Percentiles rank a stretch among this genome's conserved stretches.
These are phyloP conservation scores for Penicillium vulpinum DNA, from an alignment of 2,329 filamentous ascomycete species.

Conservation along the genomic window DNA sequence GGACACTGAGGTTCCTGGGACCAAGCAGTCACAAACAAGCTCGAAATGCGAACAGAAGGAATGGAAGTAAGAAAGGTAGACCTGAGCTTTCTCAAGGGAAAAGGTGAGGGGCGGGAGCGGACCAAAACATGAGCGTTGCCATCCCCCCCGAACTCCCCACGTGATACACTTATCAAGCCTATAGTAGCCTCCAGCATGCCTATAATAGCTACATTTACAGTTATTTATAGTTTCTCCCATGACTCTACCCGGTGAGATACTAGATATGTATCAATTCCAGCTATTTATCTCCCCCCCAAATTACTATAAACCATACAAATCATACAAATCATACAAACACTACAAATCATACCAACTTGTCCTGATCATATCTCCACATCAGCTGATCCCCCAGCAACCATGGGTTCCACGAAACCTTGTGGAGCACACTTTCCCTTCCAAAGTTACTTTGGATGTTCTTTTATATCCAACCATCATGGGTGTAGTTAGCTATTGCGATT, in stretches of 20 bases:
- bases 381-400: conserved; percentile 20
- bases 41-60: neutral
- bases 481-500: no score
- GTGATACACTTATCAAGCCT: conserved; percentile 20
- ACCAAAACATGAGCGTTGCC: conserved; percentile 22
- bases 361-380: conserved; percentile 15
- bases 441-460: neutral
- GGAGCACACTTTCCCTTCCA: conserved; percentile 9
- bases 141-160: conserved; percentile 19
- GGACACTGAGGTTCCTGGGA: neutral
- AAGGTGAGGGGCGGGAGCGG: conserved; percentile 23
- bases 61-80: neutral
- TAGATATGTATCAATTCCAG: neutral
- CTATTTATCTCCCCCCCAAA: neutral
- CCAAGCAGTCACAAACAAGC: neutral
- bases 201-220: neutral
- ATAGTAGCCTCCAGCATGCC: neutral
- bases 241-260: neutral
- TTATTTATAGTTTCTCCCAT: conserved; percentile 3
- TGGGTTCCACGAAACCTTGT: conserved; percentile 16
- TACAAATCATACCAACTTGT: no score
- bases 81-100: conserved; percentile 14
- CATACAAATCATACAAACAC: neutral
- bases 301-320: no score
- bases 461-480: no score